Evolutionary conservation across 345 rosid genomes (phyloP).

Genomic region (Sisymbrium altissimum): DNA sequence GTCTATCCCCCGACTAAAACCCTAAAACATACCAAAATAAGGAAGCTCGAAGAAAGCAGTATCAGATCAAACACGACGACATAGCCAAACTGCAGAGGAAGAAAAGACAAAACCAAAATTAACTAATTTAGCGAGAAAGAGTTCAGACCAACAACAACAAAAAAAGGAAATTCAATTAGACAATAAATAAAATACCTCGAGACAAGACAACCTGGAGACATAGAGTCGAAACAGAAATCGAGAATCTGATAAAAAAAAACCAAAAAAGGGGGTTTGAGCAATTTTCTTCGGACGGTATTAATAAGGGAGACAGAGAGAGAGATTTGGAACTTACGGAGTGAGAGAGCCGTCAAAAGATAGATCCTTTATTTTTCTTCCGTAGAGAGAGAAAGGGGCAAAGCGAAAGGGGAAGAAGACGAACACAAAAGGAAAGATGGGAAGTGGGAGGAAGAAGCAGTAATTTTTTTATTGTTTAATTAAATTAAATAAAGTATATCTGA

Average conservation of each 20-base stretch:
- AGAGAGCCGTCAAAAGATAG: conserved; percentile 25
- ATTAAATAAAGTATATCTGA: background rate
- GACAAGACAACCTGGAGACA: background rate
- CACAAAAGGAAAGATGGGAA: conserved; percentile 22
- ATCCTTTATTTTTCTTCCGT: conserved; percentile 6
- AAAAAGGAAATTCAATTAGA: background rate
- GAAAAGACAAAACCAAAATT: conserved; percentile 18
- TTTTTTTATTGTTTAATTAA: too few species aligned
- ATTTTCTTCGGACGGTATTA: background rate
- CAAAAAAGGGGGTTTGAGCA: conserved; percentile 8
- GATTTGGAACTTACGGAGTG: conserved; percentile 47
- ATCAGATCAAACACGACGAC: conserved; percentile 40
- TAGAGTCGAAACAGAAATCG: background rate
- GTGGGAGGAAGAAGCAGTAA: conserved; percentile 29
- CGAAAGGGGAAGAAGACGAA: conserved; percentile 30
- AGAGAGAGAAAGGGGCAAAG: conserved; percentile 9
- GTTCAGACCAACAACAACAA: background rate
- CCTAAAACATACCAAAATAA: conserved; percentile 21
- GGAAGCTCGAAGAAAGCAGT: conserved; percentile 23
- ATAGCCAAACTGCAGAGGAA: conserved; percentile 35
- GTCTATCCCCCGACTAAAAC: conserved; percentile 5
- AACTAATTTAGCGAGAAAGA: background rate
- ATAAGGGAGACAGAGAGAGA: background rate
- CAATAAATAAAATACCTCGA: background rate
- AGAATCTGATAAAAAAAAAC: conserved; percentile 12